Conservation (phyloP, 192 early-diverging fungal species). For the Oehlia diaphana region DNA sequence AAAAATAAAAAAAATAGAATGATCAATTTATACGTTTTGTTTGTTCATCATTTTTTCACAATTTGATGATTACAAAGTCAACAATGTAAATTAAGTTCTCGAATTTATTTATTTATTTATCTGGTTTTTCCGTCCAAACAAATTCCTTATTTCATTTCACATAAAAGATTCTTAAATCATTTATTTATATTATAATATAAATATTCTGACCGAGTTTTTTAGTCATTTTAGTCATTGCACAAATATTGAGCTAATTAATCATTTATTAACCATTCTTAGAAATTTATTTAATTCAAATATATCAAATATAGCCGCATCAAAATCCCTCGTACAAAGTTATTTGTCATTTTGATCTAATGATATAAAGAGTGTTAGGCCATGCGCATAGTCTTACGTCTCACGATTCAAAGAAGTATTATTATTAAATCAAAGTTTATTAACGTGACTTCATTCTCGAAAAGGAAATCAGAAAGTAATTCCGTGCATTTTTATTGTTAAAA, state of each 20-base stretch:
- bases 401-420: background rate
- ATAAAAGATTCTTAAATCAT: no score
- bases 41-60: no score
- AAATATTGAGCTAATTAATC: background rate
- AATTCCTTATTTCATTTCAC: background rate
- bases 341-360: background rate
- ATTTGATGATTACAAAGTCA: background rate
- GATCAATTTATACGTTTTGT: no score
- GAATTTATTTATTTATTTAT: background rate
- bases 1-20: no score
- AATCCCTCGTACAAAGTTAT: background rate
- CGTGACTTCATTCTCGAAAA: conserved; percentile 1
- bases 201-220: no score
- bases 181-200: no score
- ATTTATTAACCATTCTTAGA: no score
- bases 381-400: background rate
- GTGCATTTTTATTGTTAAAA: background rate
- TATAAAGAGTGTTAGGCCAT: background rate
- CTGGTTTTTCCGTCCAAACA: background rate
- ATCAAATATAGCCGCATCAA: background rate
- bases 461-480: background rate
- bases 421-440: background rate
- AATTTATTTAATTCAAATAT: background rate
- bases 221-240: no score
- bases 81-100: background rate